Conservation (phyloP, 768 basidiomycete species). For the Hypholoma sublateritium region DNA sequence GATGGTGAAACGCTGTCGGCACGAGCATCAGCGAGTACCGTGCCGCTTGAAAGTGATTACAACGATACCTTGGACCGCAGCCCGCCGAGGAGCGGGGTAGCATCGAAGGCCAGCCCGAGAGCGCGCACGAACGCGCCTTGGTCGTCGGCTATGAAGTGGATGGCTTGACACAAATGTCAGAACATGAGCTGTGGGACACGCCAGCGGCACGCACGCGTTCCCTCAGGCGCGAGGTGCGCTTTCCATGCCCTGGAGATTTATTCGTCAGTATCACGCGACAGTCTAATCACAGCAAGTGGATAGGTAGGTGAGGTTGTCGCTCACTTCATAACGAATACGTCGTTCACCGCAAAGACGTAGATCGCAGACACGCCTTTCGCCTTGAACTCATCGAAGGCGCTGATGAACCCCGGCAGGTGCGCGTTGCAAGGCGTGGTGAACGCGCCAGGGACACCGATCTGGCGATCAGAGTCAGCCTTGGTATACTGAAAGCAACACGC, state of each 20-base stretch:
- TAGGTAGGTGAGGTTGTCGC: slow-evolving; percentile 7
- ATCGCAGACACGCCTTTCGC: slow-evolving; percentile 73
- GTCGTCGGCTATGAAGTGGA: slow-evolving; percentile 72
- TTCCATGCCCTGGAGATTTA: slow-evolving; percentile 60
- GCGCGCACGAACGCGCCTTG: slow-evolving; percentile 52
- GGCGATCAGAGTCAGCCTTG: background rate
- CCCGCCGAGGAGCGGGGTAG: slow-evolving; percentile 59
- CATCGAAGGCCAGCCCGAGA: slow-evolving; percentile 64
- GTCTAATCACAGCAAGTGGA: background rate
- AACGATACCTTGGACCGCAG: slow-evolving; percentile 59
- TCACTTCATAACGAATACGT: slow-evolving; percentile 69
- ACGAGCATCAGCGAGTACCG: background rate
- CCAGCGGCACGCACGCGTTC: slow-evolving; percentile 44
- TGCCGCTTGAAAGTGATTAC: slow-evolving; percentile 1
- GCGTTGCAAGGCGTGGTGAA: slow-evolving; percentile 73
- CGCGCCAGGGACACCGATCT: slow-evolving; percentile 78
- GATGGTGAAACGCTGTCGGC: slow-evolving; percentile 27
- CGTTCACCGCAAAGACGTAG: slow-evolving; percentile 77
- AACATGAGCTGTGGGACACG: background rate
- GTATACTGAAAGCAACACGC: too few species aligned
- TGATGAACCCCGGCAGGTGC: slow-evolving; percentile 65
- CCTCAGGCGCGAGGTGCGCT: slow-evolving; percentile 52
- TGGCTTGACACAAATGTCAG: slow-evolving; percentile 28
- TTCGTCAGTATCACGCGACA: background rate
- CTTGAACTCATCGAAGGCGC: slow-evolving; percentile 68